Base-by-base conservation (phyloP, 2,329 filamentous ascomycete genomes). In the Orbilia brochopaga region DNA sequence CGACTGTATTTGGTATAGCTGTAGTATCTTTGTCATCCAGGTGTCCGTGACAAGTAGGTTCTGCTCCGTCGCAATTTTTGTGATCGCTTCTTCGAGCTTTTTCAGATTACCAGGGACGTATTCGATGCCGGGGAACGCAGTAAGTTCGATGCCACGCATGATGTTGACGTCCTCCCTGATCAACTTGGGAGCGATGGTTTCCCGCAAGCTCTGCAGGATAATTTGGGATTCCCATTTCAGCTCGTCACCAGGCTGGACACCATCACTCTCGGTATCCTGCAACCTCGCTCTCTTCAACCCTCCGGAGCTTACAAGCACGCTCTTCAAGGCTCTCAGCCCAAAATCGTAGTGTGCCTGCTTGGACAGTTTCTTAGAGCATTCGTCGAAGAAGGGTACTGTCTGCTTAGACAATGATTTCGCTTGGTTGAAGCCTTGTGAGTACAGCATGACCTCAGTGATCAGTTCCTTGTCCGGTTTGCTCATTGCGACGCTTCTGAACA, bases 271-370 rank as follows among this genome's bases (percentile, higher is more conserved):
- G 19, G 73, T 69, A 35, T 74, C 70, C 17, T 69, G 60, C 5
- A 77, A 52, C 27, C 75, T 75, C 54, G 90, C 87, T 79, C 94
- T 90, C 82, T 99, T 99, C 66, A 99, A 84, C 8, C 92, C 92
- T 80, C 94, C 94, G 44, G 94, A 99, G 81, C 94, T 99, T 74
- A 99, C 92, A 42, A 99, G 86, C 1, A 99, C 95, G 82, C 94
- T 99, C 83, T 99, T 99, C 77, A 99, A 81, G 11, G 94, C 94
- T 86, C 94, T 92, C 53, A 99, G 85, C 77, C 94, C 94, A 78
- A 99, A 99, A 80, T 99, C 94, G 80, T 99, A 99, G 79, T 99
- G 94, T 1, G 95, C 92, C 80, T 99, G 95, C 79, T 97, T 97
- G 0, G 93, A 96, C 27, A 99, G 82, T 70, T 85, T 85, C 23